Evolutionary conservation across 1,139 yeast genomes (phyloP).

Genomic region (Saccharomyces hybrid): DNA sequence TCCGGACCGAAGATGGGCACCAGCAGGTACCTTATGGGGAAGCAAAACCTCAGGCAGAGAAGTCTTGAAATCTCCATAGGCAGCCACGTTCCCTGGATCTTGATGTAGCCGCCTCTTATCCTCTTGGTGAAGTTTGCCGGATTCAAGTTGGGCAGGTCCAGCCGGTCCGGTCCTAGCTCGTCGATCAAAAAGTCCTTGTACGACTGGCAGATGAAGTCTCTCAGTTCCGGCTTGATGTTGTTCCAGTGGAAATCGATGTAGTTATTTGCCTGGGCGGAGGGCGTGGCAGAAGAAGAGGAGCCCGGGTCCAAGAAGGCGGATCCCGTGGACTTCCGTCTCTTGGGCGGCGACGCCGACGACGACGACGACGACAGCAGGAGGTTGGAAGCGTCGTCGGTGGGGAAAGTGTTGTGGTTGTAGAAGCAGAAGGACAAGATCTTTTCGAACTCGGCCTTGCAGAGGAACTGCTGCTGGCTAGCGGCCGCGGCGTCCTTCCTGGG

Average conservation of each 20-base stretch:
- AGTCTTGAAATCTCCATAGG: constrained; percentile 63
- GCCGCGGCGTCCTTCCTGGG: constrained; percentile 2
- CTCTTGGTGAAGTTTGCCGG: constrained; percentile 46
- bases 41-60: constrained; percentile 71
- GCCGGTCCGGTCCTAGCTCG: background rate
- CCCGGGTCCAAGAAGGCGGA: constrained; percentile 2
- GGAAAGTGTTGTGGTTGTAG: background rate
- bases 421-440: constrained; percentile 6
- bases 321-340: constrained; percentile 10
- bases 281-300: background rate
- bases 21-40: constrained; percentile 63
- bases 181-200: background rate
- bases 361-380: background rate
- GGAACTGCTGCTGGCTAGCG: constrained; percentile 5
- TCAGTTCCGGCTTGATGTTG: constrained; percentile 18
- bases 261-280: constrained; percentile 4
- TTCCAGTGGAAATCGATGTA: constrained; percentile 31
- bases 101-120: constrained; percentile 84
- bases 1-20: constrained; percentile 73
- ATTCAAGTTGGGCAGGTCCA: constrained; percentile 8
- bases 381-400: background rate
- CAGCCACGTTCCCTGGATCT: constrained; percentile 94
- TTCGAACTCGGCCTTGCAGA: constrained; percentile 12
- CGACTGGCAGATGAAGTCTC: constrained; percentile 43
- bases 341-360: background rate